Percentiles rank a stretch among this genome's conserved stretches.
Evolutionary conservation across 495 filamentous ascomycete species (phyloP).

Genomic region (Ascodesmis nigricans): DNA sequence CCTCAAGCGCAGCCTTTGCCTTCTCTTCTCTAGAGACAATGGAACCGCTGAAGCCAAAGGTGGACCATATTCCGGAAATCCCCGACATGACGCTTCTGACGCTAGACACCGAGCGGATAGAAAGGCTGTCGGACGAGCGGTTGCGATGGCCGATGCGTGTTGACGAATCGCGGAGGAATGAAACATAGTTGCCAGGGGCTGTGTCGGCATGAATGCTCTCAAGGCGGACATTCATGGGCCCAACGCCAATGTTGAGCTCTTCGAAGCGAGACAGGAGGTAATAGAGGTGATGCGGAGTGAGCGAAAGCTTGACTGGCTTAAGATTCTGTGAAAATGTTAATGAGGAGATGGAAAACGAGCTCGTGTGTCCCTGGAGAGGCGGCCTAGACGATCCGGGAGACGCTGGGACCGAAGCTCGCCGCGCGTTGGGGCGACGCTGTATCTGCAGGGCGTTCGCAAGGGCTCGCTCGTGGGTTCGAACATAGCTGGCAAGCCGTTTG

Average conservation of each 20-base stretch:
- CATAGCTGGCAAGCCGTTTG: constrained; percentile 88
- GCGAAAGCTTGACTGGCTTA: constrained; percentile 73
- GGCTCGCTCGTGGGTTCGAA: constrained; percentile 91
- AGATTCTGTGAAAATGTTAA: constrained; percentile 64
- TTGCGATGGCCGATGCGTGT: constrained; percentile 40
- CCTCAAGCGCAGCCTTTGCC: constrained; percentile 60
- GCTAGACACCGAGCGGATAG: constrained; percentile 86
- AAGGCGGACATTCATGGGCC: constrained; percentile 84
- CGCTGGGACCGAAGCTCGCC: constrained; percentile 25
- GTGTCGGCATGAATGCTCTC: constrained; percentile 83
- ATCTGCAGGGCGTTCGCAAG: constrained; percentile 87
- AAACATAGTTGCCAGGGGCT: constrained; percentile 80
- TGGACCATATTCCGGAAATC: constrained; percentile 82
- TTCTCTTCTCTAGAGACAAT: constrained; percentile 60
- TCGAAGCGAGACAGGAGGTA: constrained; percentile 88
- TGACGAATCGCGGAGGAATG: constrained; percentile 57
- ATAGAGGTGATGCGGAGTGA: constrained; percentile 95
- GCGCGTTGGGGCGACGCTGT: constrained; percentile 27
- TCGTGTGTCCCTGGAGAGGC: constrained; percentile 41
- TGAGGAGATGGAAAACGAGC: constrained; percentile 64
- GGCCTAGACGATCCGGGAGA: constrained; percentile 29
- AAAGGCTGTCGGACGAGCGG: constrained; percentile 61
- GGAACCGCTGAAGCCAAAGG: constrained; percentile 53
- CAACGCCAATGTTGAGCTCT: constrained; percentile 69
- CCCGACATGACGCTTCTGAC: constrained; percentile 92